Percentiles rank a stretch among this genome's conserved stretches.
phyloP scores from a whole-genome alignment of 148 eudicot genomes.

The Diospyros lotus region DNA sequence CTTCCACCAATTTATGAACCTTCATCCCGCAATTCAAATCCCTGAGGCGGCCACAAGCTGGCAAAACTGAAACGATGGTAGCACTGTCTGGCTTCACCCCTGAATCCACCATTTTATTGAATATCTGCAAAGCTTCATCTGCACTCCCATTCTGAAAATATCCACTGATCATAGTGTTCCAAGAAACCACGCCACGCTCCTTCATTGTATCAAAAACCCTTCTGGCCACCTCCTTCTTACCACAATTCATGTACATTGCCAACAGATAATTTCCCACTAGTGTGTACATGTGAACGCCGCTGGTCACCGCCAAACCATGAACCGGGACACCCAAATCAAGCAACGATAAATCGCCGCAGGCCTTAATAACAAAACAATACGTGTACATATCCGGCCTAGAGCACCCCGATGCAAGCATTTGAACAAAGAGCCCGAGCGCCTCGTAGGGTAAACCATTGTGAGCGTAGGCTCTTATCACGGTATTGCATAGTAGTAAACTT shows the following conservation, averaged over 20 bases:
- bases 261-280: slow-evolving; percentile 52
- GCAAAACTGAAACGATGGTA: slow-evolving; percentile 50
- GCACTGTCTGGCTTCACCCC: slow-evolving; percentile 36
- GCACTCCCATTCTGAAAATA: slow-evolving; percentile 37
- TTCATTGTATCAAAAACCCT: slow-evolving; percentile 40
- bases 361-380: slow-evolving; percentile 61
- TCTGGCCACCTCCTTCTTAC: slow-evolving; percentile 37
- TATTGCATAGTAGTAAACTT: slow-evolving; percentile 35
- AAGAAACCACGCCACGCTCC: slow-evolving; percentile 42
- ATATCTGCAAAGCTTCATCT: slow-evolving; percentile 35
- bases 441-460: slow-evolving; percentile 28
- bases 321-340: slow-evolving; percentile 36
- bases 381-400: slow-evolving; percentile 32
- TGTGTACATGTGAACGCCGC: slow-evolving; percentile 29
- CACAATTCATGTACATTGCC: slow-evolving; percentile 68
- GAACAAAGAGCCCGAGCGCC: slow-evolving; percentile 39
- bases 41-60: slow-evolving; percentile 49
- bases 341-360: slow-evolving; percentile 43
- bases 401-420: slow-evolving; percentile 27
- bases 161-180: slow-evolving; percentile 74
- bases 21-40: slow-evolving; percentile 39
- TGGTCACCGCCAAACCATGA: slow-evolving; percentile 43
- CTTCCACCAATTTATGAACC: slow-evolving; percentile 46
- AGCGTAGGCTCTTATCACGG: slow-evolving; percentile 43
- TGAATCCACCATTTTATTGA: slow-evolving; percentile 36